Conservation (phyloP, 306 rosid species). For the Argentina anserina region DNA sequence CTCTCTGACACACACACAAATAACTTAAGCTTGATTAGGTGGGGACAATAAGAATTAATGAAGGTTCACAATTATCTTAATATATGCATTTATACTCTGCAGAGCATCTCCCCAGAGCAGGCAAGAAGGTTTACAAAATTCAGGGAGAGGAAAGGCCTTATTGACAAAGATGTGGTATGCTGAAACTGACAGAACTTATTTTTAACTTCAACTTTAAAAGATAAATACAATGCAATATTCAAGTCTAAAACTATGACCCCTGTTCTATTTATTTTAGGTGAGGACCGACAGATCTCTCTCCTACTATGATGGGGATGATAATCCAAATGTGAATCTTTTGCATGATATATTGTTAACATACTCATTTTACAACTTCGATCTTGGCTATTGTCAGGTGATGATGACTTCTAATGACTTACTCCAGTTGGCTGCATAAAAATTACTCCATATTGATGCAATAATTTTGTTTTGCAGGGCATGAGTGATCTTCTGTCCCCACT, state of each 20-base stretch:
- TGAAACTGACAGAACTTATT: constrained; percentile 20
- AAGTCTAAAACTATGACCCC: constrained; percentile 23
- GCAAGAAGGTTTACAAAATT: constrained; percentile 93
- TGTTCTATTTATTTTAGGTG: constrained; percentile 52
- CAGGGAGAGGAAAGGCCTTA: constrained; percentile 95
- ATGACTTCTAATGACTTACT: constrained; percentile 17
- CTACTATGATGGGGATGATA: constrained; percentile 94
- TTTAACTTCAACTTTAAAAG: constrained; percentile 15
- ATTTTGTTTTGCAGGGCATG: constrained; percentile 69
- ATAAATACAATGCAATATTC: constrained; percentile 18
- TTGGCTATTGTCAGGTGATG: constrained; percentile 98
- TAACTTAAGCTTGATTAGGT: constrained; percentile 13
- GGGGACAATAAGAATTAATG: neutral
- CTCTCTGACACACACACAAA: neutral
- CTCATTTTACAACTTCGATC: constrained; percentile 98
- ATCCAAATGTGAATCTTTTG: constrained; percentile 67
- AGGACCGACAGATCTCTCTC: constrained; percentile 79
- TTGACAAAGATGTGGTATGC: constrained; percentile 96
- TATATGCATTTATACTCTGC: constrained; percentile 25
- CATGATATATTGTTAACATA: constrained; percentile 89
- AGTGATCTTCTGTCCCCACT: constrained; percentile 94
- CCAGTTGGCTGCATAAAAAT: constrained; percentile 5
- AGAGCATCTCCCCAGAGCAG: constrained; percentile 81
- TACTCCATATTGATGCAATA: neutral
- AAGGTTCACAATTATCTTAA: neutral